phyloP scores from a whole-genome alignment of 1,284 basidiomycete species.

The Tilletiopsis washingtonensis region DNA sequence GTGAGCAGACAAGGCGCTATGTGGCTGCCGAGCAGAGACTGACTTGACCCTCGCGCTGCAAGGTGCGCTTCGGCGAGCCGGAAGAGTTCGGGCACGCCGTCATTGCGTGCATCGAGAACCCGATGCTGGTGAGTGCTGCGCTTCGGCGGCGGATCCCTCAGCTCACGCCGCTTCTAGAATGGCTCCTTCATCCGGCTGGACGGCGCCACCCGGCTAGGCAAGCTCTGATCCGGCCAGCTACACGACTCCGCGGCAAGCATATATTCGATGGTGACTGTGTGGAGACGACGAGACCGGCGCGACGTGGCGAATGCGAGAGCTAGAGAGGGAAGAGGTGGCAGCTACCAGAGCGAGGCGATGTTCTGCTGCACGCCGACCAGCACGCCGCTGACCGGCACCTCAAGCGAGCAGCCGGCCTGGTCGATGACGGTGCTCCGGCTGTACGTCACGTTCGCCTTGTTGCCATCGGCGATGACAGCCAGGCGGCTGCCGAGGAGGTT shows the following conservation, averaged over 20 bases:
- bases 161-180: conserved; percentile 13
- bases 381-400: neutral
- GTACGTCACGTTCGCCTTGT: neutral
- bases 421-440: neutral
- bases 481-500: neutral
- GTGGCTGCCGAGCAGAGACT: conserved; percentile 6
- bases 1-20: conserved; percentile 1
- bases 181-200: conserved; percentile 37
- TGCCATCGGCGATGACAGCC: neutral
- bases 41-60: conserved; percentile 13
- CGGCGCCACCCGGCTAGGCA: conserved; percentile 40
- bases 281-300: too few species aligned
- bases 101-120: conserved; percentile 35
- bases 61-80: conserved; percentile 33
- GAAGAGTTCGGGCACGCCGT: conserved; percentile 43
- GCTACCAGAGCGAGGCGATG: neutral
- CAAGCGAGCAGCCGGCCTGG: neutral
- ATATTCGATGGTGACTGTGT: too few species aligned
- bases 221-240: conserved; percentile 21
- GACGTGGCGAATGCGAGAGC: neutral
- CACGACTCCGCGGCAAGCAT: too few species aligned
- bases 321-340: neutral
- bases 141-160: neutral
- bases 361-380: neutral
- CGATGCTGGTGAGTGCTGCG: conserved; percentile 33